These are phyloP conservation scores for Drechslerella coelobrocha DNA, from an alignment of 2,329 filamentous ascomycete genomes.

Conservation along the genomic window DNA sequence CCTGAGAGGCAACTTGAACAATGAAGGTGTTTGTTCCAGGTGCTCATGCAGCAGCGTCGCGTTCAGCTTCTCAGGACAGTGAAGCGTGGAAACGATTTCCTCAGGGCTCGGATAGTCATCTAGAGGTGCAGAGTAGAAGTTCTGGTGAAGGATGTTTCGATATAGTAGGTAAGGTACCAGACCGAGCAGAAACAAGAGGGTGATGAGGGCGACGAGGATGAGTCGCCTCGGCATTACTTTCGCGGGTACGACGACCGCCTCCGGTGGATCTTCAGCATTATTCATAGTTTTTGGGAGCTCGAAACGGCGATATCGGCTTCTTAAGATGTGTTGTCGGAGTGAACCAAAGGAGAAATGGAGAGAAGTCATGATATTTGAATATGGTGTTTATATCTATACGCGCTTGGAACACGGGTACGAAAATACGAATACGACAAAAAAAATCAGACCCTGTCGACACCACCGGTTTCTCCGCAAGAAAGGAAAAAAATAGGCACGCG, in stretches of 20 bases:
- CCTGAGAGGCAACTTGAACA: conserved; percentile 66
- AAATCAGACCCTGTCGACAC: background rate
- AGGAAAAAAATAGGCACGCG: conserved; percentile 22
- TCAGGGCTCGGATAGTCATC: conserved; percentile 35
- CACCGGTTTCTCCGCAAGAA: background rate
- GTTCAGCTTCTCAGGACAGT: conserved; percentile 27
- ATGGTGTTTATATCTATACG: background rate
- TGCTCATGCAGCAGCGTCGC: conserved; percentile 1
- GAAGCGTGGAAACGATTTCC: conserved; percentile 27
- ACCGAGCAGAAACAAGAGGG: conserved; percentile 25
- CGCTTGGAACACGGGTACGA: background rate
- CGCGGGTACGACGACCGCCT: conserved; percentile 11
- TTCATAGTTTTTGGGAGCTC: conserved; percentile 12
- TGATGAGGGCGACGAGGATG: conserved; percentile 16
- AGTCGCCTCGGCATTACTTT: conserved; percentile 20
- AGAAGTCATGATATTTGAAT: background rate
- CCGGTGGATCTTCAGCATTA: conserved; percentile 20
- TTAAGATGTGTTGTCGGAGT: background rate
- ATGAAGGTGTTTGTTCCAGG: conserved; percentile 4
- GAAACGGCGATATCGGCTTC: background rate
- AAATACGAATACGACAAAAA: background rate
- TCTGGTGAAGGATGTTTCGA: conserved; percentile 43
- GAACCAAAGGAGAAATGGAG: background rate
- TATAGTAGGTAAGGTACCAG: conserved; percentile 42
- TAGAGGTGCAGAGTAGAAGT: conserved; percentile 21